Percentiles rank a stretch among this genome's conserved stretches.
Evolutionary conservation across 768 basidiomycete genomes (phyloP).

Genomic region (Daedaleopsis nitida): DNA sequence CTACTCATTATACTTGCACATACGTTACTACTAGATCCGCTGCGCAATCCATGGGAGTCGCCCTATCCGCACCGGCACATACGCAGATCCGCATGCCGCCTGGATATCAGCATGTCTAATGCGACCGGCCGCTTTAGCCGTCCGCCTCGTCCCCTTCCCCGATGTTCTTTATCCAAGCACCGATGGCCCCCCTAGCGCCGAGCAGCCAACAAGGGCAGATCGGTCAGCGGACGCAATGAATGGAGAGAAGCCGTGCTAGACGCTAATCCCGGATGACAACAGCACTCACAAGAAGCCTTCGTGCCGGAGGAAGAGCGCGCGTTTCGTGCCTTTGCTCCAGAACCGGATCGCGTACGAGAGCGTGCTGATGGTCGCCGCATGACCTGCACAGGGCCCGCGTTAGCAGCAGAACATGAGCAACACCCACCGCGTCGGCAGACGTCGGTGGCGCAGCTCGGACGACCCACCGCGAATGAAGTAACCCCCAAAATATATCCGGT

Average conservation of each 20-base stretch:
- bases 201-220: not conserved
- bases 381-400: conserved; percentile 54
- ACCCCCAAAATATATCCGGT: conserved; percentile 98
- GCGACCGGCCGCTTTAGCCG: conserved; percentile 10
- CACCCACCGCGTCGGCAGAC: not conserved
- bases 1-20: conserved; percentile 16
- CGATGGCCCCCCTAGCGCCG: conserved; percentile 76
- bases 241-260: not conserved
- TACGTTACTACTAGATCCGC: conserved; percentile 16
- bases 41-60: not conserved
- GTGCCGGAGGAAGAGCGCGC: conserved; percentile 94
- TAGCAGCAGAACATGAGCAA: not conserved
- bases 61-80: not conserved
- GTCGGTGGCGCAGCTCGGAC: not conserved
- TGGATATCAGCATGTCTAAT: no score
- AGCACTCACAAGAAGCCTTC: conserved; percentile 92
- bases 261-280: not conserved
- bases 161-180: conserved; percentile 98
- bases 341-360: conserved; percentile 98
- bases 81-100: not conserved
- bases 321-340: conserved; percentile 98
- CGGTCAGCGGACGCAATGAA: not conserved
- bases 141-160: conserved; percentile 41
- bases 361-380: conserved; percentile 95
- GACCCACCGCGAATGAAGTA: conserved; percentile 93